Evolutionary conservation across 345 rosid genomes (phyloP).

Genomic region (Camelina hispida): DNA sequence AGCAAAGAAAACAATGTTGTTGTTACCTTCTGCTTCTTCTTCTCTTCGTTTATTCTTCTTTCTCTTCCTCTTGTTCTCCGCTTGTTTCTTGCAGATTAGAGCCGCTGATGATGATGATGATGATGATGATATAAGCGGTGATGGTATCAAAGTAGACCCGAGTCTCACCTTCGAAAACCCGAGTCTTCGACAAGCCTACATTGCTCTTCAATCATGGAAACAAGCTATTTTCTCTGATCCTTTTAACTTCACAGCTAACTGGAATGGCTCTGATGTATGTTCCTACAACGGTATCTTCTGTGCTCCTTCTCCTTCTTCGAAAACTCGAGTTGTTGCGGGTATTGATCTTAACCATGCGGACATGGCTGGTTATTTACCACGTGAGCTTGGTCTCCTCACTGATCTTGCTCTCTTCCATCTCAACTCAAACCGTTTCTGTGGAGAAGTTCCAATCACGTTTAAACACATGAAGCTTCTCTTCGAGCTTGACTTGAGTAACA

Average conservation of each 20-base stretch:
- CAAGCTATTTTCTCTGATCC: slow-evolving; percentile 73
- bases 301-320: slow-evolving; percentile 51
- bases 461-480: slow-evolving; percentile 58
- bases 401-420: slow-evolving; percentile 77
- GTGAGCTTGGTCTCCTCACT: slow-evolving; percentile 63
- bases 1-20: slow-evolving; percentile 24
- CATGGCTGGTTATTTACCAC: slow-evolving; percentile 71
- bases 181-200: slow-evolving; percentile 64
- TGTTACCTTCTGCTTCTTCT: neutral
- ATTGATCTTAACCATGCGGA: slow-evolving; percentile 77
- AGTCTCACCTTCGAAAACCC: slow-evolving; percentile 61
- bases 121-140: slow-evolving; percentile 8
- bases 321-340: slow-evolving; percentile 61
- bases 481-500: slow-evolving; percentile 79
- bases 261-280: slow-evolving; percentile 67
- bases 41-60: slow-evolving; percentile 37
- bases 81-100: slow-evolving; percentile 31
- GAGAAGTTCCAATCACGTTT: slow-evolving; percentile 57
- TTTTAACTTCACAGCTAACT: slow-evolving; percentile 66
- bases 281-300: slow-evolving; percentile 69
- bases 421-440: slow-evolving; percentile 78
- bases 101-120: neutral
- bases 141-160: slow-evolving; percentile 45
- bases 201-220: slow-evolving; percentile 76
- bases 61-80: slow-evolving; percentile 29